Evolutionary conservation across 805 yeast genomes (phyloP), one percentile per base, ranked within the genome.

Genomic region (Saccharomycopsis capsularis): DNA sequence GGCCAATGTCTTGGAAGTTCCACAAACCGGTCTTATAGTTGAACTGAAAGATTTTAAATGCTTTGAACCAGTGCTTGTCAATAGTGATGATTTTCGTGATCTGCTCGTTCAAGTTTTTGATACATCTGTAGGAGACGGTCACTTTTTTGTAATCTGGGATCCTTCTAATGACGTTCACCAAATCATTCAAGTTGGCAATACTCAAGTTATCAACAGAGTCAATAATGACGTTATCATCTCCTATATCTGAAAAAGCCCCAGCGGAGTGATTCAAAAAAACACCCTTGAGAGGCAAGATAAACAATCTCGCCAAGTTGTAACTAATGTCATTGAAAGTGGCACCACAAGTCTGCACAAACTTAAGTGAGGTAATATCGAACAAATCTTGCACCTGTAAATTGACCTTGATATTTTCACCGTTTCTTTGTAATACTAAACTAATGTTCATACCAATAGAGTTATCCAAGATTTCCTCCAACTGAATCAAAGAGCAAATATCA

Each of bases 11-110:
- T 24, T 53, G 50, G 36, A 38, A 53, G 24, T 48, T 52, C 56
- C 56, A 53, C 16, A 53, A 44, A 18, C 56, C 56, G 1, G 55
- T 51, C 39, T 53, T 53, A 23, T 51, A 51, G 30, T 53, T 51
- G 37, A 53, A 53, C 38, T 53, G 55, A 32, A 47, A 53, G 22
- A 53, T 51, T 30, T 51, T 53, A 29, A 53, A 42, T 6, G 48
- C 40, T 38, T 53, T 53, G 44, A 53, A 53, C 56, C 56, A 53
- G 40, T 53, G 56, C 41, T 53, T 53, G 38, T 53, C 56, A 18
- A 53, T 51, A 21, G 56, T 53, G 25, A 51, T 48, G 22, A 53
- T 48, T 30, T 51, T 53, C 18, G 52, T 47, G 15, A 51, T 45
- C 38, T 53, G 56, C 22, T 51, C 55, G 37, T 53, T 53, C 50